phyloP scores from a whole-genome alignment of 2,329 filamentous ascomycete species.

The Acephala macrosclerotiorum region DNA sequence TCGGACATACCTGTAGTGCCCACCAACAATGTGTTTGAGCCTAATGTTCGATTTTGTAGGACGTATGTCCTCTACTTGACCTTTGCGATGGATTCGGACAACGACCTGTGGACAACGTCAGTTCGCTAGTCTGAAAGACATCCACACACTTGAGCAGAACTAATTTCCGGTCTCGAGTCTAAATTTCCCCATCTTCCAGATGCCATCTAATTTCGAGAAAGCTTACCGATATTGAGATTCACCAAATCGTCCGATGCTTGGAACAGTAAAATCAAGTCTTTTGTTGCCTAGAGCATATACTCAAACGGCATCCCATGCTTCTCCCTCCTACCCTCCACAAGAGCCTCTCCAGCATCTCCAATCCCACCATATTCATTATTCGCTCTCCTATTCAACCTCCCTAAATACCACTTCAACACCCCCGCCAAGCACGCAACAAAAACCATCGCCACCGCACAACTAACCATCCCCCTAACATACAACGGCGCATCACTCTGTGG shows the following conservation, averaged over 20 bases:
- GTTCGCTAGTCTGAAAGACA: neutral
- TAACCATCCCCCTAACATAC: slow-evolving; percentile 56
- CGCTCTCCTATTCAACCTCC: slow-evolving; percentile 34
- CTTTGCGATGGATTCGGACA: neutral
- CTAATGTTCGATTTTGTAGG: neutral
- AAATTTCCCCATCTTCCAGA: neutral
- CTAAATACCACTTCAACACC: slow-evolving; percentile 48
- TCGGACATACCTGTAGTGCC: neutral
- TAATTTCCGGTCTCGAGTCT: neutral
- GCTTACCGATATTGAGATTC: neutral
- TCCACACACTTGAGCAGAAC: neutral
- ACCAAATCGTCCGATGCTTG: neutral
- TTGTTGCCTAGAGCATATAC: slow-evolving; percentile 33
- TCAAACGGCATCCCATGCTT: slow-evolving; percentile 24
- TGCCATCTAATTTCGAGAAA: neutral
- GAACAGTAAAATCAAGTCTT: neutral
- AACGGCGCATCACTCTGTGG: slow-evolving; percentile 56
- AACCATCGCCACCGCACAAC: slow-evolving; percentile 58
- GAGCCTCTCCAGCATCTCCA: slow-evolving; percentile 28
- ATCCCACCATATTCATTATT: slow-evolving; percentile 29
- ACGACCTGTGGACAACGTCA: neutral
- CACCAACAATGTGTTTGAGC: neutral
- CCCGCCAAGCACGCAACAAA: slow-evolving; percentile 52
- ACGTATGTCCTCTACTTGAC: neutral
- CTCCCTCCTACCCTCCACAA: slow-evolving; percentile 21